Evolutionary conservation across 257 asterid species (phyloP).

Genomic region (Solanum lycopersicoides): DNA sequence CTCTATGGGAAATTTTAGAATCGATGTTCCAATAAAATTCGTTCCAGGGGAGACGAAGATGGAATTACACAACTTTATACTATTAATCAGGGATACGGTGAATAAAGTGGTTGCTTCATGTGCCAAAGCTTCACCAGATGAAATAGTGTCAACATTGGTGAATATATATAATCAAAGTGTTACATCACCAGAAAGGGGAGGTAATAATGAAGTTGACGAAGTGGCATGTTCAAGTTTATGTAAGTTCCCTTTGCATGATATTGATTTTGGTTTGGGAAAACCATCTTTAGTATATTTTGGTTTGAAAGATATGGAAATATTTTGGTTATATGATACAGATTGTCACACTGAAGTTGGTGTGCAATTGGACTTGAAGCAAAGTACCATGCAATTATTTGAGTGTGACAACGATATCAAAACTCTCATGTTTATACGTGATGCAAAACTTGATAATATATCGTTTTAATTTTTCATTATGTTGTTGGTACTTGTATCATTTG

Average conservation of each 20-base stretch:
- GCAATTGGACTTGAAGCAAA: background rate
- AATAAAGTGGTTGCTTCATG: background rate
- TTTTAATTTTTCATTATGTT: background rate
- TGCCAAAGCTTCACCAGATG: background rate
- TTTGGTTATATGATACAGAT: background rate
- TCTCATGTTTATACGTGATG: background rate
- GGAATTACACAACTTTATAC: background rate
- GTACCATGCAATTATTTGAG: background rate
- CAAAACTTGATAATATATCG: background rate
- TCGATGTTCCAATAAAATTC: background rate
- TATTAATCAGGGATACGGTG: background rate
- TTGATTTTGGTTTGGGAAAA: constrained; percentile 6
- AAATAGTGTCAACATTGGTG: background rate
- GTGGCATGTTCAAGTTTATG: background rate
- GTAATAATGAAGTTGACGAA: background rate
- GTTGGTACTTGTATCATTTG: background rate
- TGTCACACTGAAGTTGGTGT: background rate
- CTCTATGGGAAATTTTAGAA: background rate
- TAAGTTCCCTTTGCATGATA: background rate
- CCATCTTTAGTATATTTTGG: background rate
- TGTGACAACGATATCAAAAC: background rate
- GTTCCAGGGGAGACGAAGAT: background rate
- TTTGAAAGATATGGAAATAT: background rate
- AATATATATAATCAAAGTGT: background rate
- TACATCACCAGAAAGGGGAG: background rate